Evolutionary conservation across 805 yeast species (phyloP).

Genomic region (Nakazawaea pomicola): DNA sequence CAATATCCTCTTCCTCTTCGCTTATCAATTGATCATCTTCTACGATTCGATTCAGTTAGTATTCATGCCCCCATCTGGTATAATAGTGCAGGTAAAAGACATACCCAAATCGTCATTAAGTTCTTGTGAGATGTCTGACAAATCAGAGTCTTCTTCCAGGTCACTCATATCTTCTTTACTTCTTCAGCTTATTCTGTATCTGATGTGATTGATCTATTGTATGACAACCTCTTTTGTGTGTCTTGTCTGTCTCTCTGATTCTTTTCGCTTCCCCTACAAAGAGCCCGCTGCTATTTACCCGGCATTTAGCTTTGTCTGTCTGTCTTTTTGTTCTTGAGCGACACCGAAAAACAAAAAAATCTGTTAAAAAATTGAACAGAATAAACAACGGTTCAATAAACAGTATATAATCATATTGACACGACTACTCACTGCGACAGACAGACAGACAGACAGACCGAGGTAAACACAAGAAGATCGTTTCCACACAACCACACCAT

Average conservation of each 20-base stretch:
- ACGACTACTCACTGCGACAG: conserved; percentile 5
- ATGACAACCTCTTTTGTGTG: neutral
- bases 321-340: neutral
- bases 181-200: too few species aligned
- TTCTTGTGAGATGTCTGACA: conserved; percentile 5
- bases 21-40: conserved; percentile 6
- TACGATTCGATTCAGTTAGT: neutral
- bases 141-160: conserved; percentile 4
- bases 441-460: too few species aligned
- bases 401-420: conserved; percentile 11
- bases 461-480: too few species aligned
- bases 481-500: too few species aligned
- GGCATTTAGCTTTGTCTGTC: neutral
- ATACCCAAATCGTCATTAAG: neutral
- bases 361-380: conserved; percentile 1
- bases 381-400: conserved; percentile 4
- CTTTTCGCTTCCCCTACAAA: neutral
- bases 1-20: conserved; percentile 4
- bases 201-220: too few species aligned
- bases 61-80: neutral
- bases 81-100: neutral
- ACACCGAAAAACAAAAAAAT: neutral
- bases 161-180: conserved; percentile 3
- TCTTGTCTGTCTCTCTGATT: neutral
- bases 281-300: conserved; percentile 2